Conservation (phyloP, 2,329 filamentous ascomycete species). For the Cordyceps militaris region DNA sequence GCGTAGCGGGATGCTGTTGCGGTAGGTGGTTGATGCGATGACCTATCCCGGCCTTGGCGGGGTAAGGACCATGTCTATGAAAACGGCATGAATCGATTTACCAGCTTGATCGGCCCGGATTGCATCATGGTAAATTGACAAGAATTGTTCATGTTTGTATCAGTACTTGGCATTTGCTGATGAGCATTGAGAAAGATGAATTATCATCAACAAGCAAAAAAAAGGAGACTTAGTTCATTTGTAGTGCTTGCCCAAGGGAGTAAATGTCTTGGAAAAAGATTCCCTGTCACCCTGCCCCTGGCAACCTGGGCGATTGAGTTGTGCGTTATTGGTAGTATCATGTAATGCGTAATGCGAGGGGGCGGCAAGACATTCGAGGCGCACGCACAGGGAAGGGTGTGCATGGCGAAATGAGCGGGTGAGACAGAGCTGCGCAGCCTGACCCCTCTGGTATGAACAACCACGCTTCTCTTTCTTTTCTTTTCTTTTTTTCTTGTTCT, state of each 20-base stretch:
- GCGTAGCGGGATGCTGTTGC: background rate
- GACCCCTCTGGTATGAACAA: background rate
- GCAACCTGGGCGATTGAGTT: background rate
- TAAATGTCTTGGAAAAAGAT: background rate
- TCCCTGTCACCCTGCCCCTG: background rate
- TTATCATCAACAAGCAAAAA: background rate
- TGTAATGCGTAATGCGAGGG: background rate
- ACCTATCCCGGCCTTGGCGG: background rate
- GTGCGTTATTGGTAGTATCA: background rate
- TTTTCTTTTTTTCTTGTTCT: background rate
- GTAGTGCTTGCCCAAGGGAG: background rate
- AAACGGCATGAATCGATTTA: too few relatives aligned
- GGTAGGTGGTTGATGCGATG: background rate
- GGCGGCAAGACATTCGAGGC: constrained; percentile 9
- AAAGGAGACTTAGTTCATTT: background rate
- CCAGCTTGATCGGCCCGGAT: background rate
- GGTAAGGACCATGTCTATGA: background rate
- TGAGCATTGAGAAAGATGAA: too few relatives aligned
- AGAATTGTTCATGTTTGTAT: too few relatives aligned
- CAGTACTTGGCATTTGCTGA: too few relatives aligned
- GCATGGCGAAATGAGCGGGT: background rate
- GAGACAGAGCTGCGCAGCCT: background rate
- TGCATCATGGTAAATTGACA: background rate
- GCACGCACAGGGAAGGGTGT: background rate
- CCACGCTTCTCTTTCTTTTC: background rate